phyloP scores from a whole-genome alignment of 2,329 filamentous ascomycete genomes.

The Xylariaceae sp. region DNA sequence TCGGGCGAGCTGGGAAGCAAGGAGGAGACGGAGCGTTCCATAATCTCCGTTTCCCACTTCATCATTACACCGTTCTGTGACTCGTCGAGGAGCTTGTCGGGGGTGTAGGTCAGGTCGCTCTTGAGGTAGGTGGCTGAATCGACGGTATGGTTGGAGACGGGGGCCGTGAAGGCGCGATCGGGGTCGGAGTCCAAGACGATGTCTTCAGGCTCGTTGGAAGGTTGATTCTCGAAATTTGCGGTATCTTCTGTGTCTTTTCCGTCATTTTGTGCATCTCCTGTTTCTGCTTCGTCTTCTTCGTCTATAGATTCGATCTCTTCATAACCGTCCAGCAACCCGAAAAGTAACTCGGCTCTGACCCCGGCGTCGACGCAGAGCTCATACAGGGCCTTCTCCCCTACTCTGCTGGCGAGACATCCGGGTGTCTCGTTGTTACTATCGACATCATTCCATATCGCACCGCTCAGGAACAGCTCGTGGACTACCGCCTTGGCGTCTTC shows the following conservation, averaged over 20 bases:
- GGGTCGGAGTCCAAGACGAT: slow-evolving; percentile 22
- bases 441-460: slow-evolving; percentile 96
- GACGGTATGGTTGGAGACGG: slow-evolving; percentile 10
- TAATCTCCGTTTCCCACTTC: slow-evolving; percentile 85
- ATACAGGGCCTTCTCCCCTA: slow-evolving; percentile 71
- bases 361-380: slow-evolving; percentile 83
- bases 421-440: slow-evolving; percentile 85
- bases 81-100: slow-evolving; percentile 66
- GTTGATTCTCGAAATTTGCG: slow-evolving; percentile 6
- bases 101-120: slow-evolving; percentile 60
- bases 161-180: slow-evolving; percentile 27
- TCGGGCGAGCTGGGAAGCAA: slow-evolving; percentile 41
- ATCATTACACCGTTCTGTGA: slow-evolving; percentile 88
- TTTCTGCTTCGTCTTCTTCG: slow-evolving; percentile 26
- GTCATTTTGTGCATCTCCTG: not conserved
- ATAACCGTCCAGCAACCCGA: slow-evolving; percentile 79
- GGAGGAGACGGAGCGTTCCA: slow-evolving; percentile 69
- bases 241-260: not conserved
- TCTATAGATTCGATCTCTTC: slow-evolving; percentile 62
- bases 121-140: slow-evolving; percentile 54
- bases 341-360: slow-evolving; percentile 81
- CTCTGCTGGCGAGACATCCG: slow-evolving; percentile 72
- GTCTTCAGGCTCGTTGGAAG: slow-evolving; percentile 18
- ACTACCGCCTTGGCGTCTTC: slow-evolving; percentile 65
- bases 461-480: slow-evolving; percentile 74